These are phyloP conservation scores for Cystobasidium onofrii DNA, from an alignment of 768 basidiomycete species.

Conservation along the genomic window DNA sequence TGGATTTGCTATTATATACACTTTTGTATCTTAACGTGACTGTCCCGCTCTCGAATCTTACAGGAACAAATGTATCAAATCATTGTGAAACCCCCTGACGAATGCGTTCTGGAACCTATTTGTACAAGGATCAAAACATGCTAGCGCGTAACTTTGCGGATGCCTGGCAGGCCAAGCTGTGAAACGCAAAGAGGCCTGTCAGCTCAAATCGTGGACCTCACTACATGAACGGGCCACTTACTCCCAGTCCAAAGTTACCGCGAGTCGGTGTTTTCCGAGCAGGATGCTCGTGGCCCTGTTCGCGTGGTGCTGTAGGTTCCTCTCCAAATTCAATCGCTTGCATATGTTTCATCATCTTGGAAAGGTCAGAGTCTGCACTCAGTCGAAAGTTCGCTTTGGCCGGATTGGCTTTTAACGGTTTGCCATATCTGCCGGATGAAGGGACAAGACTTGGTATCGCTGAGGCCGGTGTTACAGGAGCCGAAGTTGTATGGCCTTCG, in stretches of 20 bases:
- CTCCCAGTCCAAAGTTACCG: background rate
- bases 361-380: constrained; percentile 22
- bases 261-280: background rate
- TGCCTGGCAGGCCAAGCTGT: background rate
- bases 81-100: too few relatives aligned
- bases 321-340: constrained; percentile 27
- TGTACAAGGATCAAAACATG: too few relatives aligned
- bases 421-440: constrained; percentile 19
- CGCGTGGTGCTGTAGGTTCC: background rate
- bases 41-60: too few relatives aligned
- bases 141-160: too few relatives aligned
- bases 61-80: too few relatives aligned
- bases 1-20: too few relatives aligned
- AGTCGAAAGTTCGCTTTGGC: constrained; percentile 18
- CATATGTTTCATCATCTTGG: constrained; percentile 26
- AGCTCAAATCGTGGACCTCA: background rate
- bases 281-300: background rate
- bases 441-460: constrained; percentile 17
- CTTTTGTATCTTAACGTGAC: too few relatives aligned
- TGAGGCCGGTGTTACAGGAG: constrained; percentile 24
- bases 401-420: constrained; percentile 4
- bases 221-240: background rate
- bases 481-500: background rate
- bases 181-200: background rate
- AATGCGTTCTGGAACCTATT: too few relatives aligned